A percentile compares a stretch with the other conserved stretches of the same genome.
These are phyloP conservation scores for Cyclostephanos invisitatus DNA, from an alignment of 108 stramenopile species.

Conservation along the genomic window DNA sequence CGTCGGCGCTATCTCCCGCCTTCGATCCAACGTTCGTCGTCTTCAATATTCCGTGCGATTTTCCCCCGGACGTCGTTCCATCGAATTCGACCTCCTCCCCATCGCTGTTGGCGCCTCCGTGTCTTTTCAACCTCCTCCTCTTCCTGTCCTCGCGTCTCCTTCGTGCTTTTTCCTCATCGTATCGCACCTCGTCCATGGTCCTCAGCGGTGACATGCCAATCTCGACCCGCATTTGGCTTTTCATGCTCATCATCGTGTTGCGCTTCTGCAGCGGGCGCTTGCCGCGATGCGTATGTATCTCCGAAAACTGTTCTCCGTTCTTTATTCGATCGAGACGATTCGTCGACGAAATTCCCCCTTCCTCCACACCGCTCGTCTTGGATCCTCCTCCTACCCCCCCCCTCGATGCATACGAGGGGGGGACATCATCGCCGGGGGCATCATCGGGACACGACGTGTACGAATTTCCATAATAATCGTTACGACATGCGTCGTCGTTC, in stretches of 20 bases:
- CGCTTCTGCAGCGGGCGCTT: slow-evolving; percentile 6
- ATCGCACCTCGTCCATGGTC: slow-evolving; percentile 44
- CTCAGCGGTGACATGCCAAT: slow-evolving; percentile 39
- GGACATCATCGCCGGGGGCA: too few relatives aligned
- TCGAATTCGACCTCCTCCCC: slow-evolving; percentile 12
- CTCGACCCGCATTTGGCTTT: slow-evolving; percentile 36
- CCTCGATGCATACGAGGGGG: too few relatives aligned
- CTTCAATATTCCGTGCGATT: slow-evolving; percentile 12
- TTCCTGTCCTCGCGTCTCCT: slow-evolving; percentile 34
- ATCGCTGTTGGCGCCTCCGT: slow-evolving; percentile 6
- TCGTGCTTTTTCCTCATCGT: slow-evolving; percentile 44
- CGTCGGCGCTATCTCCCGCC: background rate
- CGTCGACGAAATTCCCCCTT: slow-evolving; percentile 6
- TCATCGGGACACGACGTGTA: too few relatives aligned
- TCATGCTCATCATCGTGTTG: slow-evolving; percentile 43
- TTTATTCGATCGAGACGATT: slow-evolving; percentile 46
- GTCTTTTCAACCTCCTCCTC: slow-evolving; percentile 19
- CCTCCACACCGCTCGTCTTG: too few relatives aligned
- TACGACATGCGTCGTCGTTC: slow-evolving; percentile 12
- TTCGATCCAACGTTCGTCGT: background rate
- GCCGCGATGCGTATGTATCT: too few relatives aligned
- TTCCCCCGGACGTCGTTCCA: background rate
- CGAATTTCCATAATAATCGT: slow-evolving; percentile 35
- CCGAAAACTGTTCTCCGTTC: slow-evolving; percentile 26
- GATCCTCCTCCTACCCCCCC: too few relatives aligned